These are phyloP conservation scores for Hepatocystis sp. DNA, from an alignment of 169 alveolate species.

Conservation along the genomic window DNA sequence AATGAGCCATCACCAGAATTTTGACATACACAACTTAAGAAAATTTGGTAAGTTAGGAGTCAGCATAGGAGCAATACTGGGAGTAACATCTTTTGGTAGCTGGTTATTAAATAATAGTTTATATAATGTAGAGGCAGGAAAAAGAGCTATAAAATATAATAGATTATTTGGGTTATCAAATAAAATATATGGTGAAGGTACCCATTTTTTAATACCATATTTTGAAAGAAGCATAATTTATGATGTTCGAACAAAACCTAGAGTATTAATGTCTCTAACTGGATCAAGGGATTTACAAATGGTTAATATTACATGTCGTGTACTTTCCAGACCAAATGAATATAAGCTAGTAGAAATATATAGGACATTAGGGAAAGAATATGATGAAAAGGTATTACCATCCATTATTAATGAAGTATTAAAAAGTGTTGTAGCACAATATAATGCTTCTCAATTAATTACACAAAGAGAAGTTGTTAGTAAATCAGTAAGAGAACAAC, in stretches of 20 bases:
- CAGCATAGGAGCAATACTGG: slow-evolving; percentile 61
- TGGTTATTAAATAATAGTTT: slow-evolving; percentile 77
- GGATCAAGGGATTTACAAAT: slow-evolving; percentile 92
- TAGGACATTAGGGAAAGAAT: slow-evolving; percentile 92
- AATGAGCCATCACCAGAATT: too few species aligned
- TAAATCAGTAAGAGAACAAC: slow-evolving; percentile 91
- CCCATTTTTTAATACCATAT: slow-evolving; percentile 96
- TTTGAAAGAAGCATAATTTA: slow-evolving; percentile 96
- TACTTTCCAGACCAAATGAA: slow-evolving; percentile 93
- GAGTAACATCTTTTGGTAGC: slow-evolving; percentile 66
- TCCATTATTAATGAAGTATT: slow-evolving; percentile 97
- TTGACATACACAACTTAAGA: slow-evolving; percentile 47
- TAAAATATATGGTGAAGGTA: slow-evolving; percentile 94
- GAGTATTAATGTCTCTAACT: slow-evolving; percentile 93
- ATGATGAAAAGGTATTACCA: slow-evolving; percentile 97
- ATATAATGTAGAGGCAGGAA: slow-evolving; percentile 95
- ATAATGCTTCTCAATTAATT: slow-evolving; percentile 96
- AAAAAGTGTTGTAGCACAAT: slow-evolving; percentile 97
- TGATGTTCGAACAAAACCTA: slow-evolving; percentile 95
- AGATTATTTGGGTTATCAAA: slow-evolving; percentile 87
- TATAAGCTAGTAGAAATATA: slow-evolving; percentile 90
- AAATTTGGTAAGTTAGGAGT: slow-evolving; percentile 55
- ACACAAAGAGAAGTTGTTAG: slow-evolving; percentile 96
- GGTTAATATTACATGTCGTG: slow-evolving; percentile 92
- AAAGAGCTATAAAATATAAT: slow-evolving; percentile 93